A percentile compares a stretch with the other conserved stretches of the same genome.
phyloP scores from a whole-genome alignment of 2,329 filamentous ascomycete species.

The Sporothrix humicola region DNA sequence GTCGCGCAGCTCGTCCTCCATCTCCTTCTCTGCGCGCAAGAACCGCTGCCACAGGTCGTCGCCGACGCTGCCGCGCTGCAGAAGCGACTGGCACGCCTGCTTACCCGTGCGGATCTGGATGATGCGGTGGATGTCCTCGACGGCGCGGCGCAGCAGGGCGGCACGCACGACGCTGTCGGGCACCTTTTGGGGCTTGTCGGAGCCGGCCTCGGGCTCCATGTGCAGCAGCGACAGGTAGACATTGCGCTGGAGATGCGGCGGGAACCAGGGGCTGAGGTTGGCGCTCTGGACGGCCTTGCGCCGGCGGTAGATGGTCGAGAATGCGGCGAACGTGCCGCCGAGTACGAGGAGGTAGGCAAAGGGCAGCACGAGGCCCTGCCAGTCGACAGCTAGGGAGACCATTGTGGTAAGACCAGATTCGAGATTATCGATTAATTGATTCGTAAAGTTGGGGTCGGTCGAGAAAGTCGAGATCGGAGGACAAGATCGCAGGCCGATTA shows the following conservation, averaged over 20 bases:
- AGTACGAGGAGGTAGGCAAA: constrained; percentile 89
- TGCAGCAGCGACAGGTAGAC: constrained; percentile 93
- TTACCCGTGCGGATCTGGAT: constrained; percentile 88
- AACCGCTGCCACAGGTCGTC: constrained; percentile 97
- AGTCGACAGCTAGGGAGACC: constrained; percentile 64
- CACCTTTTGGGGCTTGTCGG: constrained; percentile 65
- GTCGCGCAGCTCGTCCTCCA: constrained; percentile 93
- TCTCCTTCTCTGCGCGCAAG: constrained; percentile 90
- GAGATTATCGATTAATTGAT: too few species aligned
- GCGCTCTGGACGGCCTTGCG: constrained; percentile 84
- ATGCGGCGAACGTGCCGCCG: constrained; percentile 85
- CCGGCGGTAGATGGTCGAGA: constrained; percentile 91
- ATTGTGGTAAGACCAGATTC: constrained; percentile 45
- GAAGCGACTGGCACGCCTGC: constrained; percentile 78
- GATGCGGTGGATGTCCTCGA: constrained; percentile 91
- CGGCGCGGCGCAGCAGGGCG: constrained; percentile 83
- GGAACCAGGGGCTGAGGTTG: constrained; percentile 93
- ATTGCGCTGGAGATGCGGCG: constrained; percentile 86
- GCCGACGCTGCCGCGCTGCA: constrained; percentile 90
- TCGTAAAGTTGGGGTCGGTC: not conserved
- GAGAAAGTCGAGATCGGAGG: not conserved
- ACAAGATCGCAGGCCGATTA: not conserved
- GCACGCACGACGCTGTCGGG: constrained; percentile 88
- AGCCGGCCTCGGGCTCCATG: constrained; percentile 63
- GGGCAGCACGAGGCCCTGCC: constrained; percentile 83